Evolutionary conservation across 2,329 filamentous ascomycete genomes (phyloP).

Genomic region (Alternaria metachromatica): DNA sequence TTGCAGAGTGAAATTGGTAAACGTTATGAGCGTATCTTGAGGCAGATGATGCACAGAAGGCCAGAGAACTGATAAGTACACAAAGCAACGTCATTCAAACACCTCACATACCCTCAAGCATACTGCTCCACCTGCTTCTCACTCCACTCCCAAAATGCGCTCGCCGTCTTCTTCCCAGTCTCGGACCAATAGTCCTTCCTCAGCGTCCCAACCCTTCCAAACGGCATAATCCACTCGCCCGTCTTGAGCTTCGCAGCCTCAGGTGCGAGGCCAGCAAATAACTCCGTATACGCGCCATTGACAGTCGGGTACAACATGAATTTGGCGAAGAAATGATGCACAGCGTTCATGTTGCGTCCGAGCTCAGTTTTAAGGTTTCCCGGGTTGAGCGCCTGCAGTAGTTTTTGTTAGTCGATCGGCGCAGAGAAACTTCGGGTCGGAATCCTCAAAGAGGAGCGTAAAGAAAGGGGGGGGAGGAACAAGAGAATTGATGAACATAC

Average conservation of each 20-base stretch:
- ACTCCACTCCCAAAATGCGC: conserved; percentile 56
- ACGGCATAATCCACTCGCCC: conserved; percentile 55
- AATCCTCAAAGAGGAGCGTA: neutral
- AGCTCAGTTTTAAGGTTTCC: conserved; percentile 41
- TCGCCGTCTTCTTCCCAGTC: conserved; percentile 41
- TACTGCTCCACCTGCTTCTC: conserved; percentile 44
- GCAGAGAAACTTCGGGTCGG: no score
- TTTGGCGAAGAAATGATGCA: conserved; percentile 1
- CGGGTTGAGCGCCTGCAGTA: conserved; percentile 44
- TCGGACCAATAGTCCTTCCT: conserved; percentile 33
- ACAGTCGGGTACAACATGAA: conserved; percentile 16
- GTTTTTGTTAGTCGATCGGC: neutral
- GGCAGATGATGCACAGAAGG: neutral
- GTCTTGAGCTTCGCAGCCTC: conserved; percentile 27
- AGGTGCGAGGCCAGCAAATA: conserved; percentile 30
- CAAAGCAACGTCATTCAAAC: neutral
- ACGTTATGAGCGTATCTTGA: neutral
- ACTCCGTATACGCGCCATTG: conserved; percentile 34
- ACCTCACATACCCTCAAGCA: conserved; percentile 4
- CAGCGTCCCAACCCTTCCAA: conserved; percentile 47
- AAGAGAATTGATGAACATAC: conserved; percentile 7
- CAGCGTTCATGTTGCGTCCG: conserved; percentile 41
- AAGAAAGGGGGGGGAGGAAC: neutral
- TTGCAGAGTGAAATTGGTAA: neutral
- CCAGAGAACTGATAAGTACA: neutral